phyloP scores from a whole-genome alignment of 1,284 basidiomycete genomes.

The Microbotryomycetes sp. region DNA sequence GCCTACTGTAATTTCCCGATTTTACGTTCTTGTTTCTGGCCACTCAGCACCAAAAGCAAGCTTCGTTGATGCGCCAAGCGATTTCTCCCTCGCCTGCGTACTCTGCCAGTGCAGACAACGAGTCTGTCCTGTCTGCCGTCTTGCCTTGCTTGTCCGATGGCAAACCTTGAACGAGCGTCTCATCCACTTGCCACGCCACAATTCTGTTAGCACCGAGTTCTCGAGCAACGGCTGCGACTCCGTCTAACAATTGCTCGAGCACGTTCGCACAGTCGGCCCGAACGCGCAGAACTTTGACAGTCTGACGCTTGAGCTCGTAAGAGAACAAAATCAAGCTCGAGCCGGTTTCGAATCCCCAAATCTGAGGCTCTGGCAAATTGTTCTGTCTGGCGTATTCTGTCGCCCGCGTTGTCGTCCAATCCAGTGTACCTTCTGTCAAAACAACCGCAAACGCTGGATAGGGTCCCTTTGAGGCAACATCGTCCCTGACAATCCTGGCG shows the following conservation, averaged over 20 bases:
- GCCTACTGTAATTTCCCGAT: too few relatives aligned
- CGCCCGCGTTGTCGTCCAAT: not conserved
- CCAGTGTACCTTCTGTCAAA: not conserved
- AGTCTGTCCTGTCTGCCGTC: not conserved
- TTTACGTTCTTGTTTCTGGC: too few relatives aligned
- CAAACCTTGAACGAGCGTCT: conserved; percentile 38
- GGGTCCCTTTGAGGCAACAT: too few relatives aligned
- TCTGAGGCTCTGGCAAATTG: not conserved
- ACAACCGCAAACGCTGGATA: not conserved
- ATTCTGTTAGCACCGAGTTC: conserved; percentile 45
- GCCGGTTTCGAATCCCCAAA: not conserved
- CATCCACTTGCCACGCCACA: conserved; percentile 53
- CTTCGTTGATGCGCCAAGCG: not conserved
- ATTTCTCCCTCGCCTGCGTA: not conserved
- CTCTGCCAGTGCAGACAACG: not conserved
- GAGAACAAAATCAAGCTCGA: not conserved
- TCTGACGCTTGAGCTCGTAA: conserved; percentile 6
- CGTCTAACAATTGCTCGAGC: conserved; percentile 45
- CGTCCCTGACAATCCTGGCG: conserved; percentile 19
- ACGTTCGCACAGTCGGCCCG: conserved; percentile 36
- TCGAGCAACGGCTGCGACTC: conserved; percentile 44
- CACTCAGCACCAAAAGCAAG: not conserved
- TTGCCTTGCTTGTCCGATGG: not conserved
- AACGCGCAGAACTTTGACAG: conserved; percentile 49
- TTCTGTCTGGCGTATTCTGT: not conserved